Conservation (phyloP, 2,329 filamentous ascomycete genomes). For the Xylaria sp. region DNA sequence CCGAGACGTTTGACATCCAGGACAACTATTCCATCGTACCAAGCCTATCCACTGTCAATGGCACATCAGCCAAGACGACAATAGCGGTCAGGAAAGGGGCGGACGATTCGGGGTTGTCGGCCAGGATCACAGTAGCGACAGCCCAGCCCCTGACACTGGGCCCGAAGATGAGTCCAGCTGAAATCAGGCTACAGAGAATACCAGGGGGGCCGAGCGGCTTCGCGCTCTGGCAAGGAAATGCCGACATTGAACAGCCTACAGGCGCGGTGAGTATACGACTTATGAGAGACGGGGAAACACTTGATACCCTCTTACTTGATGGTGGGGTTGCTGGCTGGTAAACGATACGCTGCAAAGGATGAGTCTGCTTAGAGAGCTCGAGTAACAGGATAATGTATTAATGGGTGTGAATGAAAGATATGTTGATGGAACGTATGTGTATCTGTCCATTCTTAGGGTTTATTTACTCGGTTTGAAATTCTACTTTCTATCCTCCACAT, state of each 20-base stretch:
- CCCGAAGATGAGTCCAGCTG: slow-evolving; percentile 34
- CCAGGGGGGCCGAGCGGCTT: slow-evolving; percentile 22
- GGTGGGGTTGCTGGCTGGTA: slow-evolving; percentile 44
- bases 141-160: slow-evolving; percentile 41
- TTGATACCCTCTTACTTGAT: slow-evolving; percentile 41
- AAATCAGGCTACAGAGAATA: slow-evolving; percentile 26
- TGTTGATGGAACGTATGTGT: too few relatives aligned
- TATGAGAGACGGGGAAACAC: slow-evolving; percentile 27
- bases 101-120: slow-evolving; percentile 27
- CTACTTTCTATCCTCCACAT: too few relatives aligned
- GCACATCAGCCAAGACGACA: slow-evolving; percentile 31
- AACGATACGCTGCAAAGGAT: neutral
- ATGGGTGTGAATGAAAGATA: too few relatives aligned
- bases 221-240: slow-evolving; percentile 34
- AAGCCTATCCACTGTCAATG: slow-evolving; percentile 34
- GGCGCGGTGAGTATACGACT: slow-evolving; percentile 42
- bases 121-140: slow-evolving; percentile 36
- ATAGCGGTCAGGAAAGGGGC: slow-evolving; percentile 33
- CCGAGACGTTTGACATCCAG: slow-evolving; percentile 36
- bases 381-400: too few relatives aligned
- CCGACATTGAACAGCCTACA: slow-evolving; percentile 34
- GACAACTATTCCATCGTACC: slow-evolving; percentile 38
- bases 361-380: too few relatives aligned
- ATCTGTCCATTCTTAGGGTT: too few relatives aligned
- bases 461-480: too few relatives aligned